Evolutionary conservation across 202 grass and related monocot species (phyloP).

Genomic region (Panicum virgatum): DNA sequence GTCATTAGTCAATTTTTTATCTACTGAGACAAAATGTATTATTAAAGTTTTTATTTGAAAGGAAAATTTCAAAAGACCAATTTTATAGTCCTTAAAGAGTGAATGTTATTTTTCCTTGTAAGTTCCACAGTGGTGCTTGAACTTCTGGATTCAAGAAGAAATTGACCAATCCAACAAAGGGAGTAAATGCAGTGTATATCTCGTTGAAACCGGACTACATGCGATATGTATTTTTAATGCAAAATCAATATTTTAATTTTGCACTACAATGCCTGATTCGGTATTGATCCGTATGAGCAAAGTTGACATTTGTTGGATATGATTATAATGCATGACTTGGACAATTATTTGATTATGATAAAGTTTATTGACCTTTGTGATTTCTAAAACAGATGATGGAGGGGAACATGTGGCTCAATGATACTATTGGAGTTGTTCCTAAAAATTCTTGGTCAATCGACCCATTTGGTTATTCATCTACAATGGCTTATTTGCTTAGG

Average conservation of each 20-base stretch:
- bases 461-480: slow-evolving; percentile 95
- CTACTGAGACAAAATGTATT: not conserved
- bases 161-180: not conserved
- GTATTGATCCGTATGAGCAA: not conserved
- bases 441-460: slow-evolving; percentile 99
- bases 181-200: not conserved
- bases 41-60: not conserved
- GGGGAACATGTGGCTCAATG: slow-evolving; percentile 92
- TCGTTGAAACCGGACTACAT: not conserved
- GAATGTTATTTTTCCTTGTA: not conserved
- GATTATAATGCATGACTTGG: slow-evolving; percentile 9
- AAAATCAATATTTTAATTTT: slow-evolving; percentile 2
- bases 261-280: not conserved
- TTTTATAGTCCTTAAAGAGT: not conserved
- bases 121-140: not conserved
- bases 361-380: slow-evolving; percentile 23
- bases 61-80: not conserved
- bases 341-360: slow-evolving; percentile 12
- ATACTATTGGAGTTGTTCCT: slow-evolving; percentile 88
- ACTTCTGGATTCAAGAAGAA: not conserved
- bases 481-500: slow-evolving; percentile 90
- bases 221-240: not conserved
- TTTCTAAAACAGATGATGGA: slow-evolving; percentile 85
- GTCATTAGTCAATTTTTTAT: not conserved
- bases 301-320: not conserved